Evolutionary conservation across 2,329 filamentous ascomycete species (phyloP).

Genomic region (Penicillium hordei): DNA sequence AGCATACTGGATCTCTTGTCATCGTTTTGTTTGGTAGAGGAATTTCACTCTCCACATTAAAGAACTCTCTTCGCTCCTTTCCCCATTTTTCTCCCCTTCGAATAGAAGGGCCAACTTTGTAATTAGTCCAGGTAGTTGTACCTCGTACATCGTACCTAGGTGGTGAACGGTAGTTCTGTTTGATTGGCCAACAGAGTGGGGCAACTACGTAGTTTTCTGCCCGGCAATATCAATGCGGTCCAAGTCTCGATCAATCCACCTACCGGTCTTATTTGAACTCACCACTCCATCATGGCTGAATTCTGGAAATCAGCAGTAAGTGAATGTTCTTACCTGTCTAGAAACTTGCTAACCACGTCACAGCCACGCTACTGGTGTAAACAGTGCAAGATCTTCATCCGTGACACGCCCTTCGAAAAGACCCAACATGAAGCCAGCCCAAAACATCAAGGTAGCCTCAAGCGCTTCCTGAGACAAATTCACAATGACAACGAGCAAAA

Average conservation of each 20-base stretch:
- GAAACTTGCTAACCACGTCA: slow-evolving; percentile 21
- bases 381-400: slow-evolving; percentile 85
- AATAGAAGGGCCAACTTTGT: not conserved
- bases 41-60: not conserved
- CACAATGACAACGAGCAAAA: slow-evolving; percentile 81
- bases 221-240: not conserved
- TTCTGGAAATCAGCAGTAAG: slow-evolving; percentile 93
- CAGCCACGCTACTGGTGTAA: slow-evolving; percentile 96
- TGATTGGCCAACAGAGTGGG: not conserved
- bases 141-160: not conserved
- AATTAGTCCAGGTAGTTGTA: no score
- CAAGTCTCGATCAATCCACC: not conserved
- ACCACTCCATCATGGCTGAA: slow-evolving; percentile 69
- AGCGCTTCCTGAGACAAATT: slow-evolving; percentile 84
- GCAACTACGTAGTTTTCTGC: not conserved
- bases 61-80: not conserved
- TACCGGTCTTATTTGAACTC: not conserved
- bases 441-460: slow-evolving; percentile 80
- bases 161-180: not conserved
- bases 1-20: not conserved
- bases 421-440: slow-evolving; percentile 84
- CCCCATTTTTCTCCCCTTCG: not conserved
- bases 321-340: not conserved
- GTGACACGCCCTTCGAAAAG: slow-evolving; percentile 87
- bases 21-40: not conserved